phyloP scores from a whole-genome alignment of 2,329 filamentous ascomycete species.

The Nannizziopsis barbatae region DNA sequence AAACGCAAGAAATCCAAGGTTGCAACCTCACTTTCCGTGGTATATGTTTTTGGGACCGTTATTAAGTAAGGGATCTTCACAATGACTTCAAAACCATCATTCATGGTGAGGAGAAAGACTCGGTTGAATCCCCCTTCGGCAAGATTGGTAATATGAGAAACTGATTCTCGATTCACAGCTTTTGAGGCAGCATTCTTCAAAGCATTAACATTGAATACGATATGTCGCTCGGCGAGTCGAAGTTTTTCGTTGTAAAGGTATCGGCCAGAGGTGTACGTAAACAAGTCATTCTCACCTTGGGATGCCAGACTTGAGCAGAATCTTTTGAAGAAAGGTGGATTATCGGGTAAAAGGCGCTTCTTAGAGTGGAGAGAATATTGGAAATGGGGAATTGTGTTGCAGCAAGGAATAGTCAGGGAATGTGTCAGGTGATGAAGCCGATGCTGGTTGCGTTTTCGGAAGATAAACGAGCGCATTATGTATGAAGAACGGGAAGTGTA shows the following conservation, averaged over 20 bases:
- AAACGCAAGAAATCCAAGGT: conserved; percentile 26
- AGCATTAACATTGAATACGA: conserved; percentile 9
- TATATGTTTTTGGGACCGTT: conserved; percentile 16
- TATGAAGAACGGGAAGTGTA: too few species aligned
- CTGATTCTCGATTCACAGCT: conserved; percentile 2
- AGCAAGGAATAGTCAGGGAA: too few species aligned
- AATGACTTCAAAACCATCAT: conserved; percentile 18
- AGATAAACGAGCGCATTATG: too few species aligned
- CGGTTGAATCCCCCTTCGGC: conserved; percentile 21
- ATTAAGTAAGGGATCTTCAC: conserved; percentile 19
- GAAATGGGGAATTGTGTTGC: too few species aligned
- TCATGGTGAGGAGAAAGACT: conserved; percentile 17
- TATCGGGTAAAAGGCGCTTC: too few species aligned
- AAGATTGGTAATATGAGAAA: conserved; percentile 16
- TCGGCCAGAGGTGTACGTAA: conserved; percentile 12
- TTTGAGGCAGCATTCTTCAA: conserved; percentile 2
- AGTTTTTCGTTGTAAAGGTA: conserved; percentile 12
- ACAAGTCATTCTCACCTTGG: neutral
- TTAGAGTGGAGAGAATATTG: too few species aligned
- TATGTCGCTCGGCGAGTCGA: conserved; percentile 7
- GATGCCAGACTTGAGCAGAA: too few species aligned
- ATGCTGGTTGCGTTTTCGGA: too few species aligned
- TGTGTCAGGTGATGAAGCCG: too few species aligned
- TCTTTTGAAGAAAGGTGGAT: too few species aligned
- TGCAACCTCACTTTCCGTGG: conserved; percentile 27